A percentile compares a stretch with the other conserved stretches of the same genome.
Evolutionary conservation across 2,329 filamentous ascomycete genomes (phyloP).

Genomic region (Fusarium globosum): DNA sequence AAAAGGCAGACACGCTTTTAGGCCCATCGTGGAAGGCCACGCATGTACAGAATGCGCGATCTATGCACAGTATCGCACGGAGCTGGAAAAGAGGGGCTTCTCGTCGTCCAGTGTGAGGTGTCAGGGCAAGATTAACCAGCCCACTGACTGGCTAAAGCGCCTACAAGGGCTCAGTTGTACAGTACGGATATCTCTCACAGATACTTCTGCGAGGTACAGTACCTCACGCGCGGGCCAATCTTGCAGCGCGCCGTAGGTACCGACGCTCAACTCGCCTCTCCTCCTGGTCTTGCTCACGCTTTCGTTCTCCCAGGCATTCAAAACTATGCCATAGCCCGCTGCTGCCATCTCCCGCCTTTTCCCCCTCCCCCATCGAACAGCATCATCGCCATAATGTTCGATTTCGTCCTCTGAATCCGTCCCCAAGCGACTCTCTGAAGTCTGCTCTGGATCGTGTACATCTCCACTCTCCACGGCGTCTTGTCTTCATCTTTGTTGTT

Average conservation of each 20-base stretch:
- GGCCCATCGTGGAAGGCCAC: conserved; percentile 32
- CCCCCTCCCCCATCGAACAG: conserved; percentile 61
- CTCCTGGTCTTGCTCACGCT: conserved; percentile 38
- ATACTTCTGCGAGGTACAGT: conserved; percentile 25
- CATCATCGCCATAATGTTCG: conserved; percentile 65
- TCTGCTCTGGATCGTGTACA: conserved; percentile 60
- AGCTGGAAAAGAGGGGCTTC: conserved; percentile 25
- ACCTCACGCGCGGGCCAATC: conserved; percentile 10
- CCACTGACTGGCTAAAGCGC: conserved; percentile 23
- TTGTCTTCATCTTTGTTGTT: conserved; percentile 46
- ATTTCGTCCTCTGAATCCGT: conserved; percentile 62
- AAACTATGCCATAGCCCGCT: conserved; percentile 52
- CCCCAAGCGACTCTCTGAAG: conserved; percentile 64
- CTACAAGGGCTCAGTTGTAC: conserved; percentile 27
- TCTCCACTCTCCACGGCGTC: conserved; percentile 54
- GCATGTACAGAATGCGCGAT: conserved; percentile 29
- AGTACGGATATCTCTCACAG: neutral
- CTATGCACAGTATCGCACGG: conserved; percentile 29
- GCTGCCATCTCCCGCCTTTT: conserved; percentile 47
- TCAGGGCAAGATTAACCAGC: neutral
- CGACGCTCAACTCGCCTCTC: conserved; percentile 32
- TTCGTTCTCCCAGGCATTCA: conserved; percentile 45
- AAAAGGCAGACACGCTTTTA: conserved; percentile 44
- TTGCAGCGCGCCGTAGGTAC: conserved; percentile 37
- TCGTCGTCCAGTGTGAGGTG: conserved; percentile 19